Evolutionary conservation across 208 protist genomes (phyloP), one percentile per base, ranked within the genome.

Genomic region (Trypanosoma boissoni): DNA sequence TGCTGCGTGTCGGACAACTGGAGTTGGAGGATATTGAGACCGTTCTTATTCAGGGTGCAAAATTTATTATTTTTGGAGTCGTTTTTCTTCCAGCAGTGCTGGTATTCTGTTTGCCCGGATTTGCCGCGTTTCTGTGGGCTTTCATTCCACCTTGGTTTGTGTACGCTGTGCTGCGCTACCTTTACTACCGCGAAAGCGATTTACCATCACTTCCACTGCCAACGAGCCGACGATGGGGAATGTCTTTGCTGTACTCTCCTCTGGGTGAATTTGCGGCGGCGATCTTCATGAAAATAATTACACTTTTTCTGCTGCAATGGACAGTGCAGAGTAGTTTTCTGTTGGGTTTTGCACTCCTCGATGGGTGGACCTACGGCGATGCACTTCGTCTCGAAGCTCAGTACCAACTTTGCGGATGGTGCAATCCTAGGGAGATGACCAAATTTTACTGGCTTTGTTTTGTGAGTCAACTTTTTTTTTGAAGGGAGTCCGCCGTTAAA

Each of bases 21-120:
- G 63, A 88, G 60, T 62, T 88, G 18, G 64, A 76, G 16, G 71
- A 79, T 58, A 56, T 88, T 34, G 64, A 73, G 26, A 88, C 70
- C 0, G 81, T 88, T 20, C 41, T 82, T 16, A 72, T 83, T 53
- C 81, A 88, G 44, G 74, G 77, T 36, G 66, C 70, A 23, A 68
- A 58, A 31, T 88, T 88, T 51, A 80, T 88, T 50, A 61, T 64
- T 3, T 82, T 84, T 43, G 51, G 74, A 2, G 70, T 77, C 9
- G 65, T 84, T 29, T 34, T 84, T 10, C 45, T 88, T 10, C 81
- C 81, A 23, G 52, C 77, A 26, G 49, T 77, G 1, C 4, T 73
- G 26, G 52, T 68, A 0, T 80, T 85, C 26, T 84, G 81, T 48
- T 8, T 78, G 16, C 20, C 51, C 0, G 77, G 72, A 2, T 7